Base-by-base conservation (phyloP, 768 basidiomycete species). In the Lactarius sanguifluus region DNA sequence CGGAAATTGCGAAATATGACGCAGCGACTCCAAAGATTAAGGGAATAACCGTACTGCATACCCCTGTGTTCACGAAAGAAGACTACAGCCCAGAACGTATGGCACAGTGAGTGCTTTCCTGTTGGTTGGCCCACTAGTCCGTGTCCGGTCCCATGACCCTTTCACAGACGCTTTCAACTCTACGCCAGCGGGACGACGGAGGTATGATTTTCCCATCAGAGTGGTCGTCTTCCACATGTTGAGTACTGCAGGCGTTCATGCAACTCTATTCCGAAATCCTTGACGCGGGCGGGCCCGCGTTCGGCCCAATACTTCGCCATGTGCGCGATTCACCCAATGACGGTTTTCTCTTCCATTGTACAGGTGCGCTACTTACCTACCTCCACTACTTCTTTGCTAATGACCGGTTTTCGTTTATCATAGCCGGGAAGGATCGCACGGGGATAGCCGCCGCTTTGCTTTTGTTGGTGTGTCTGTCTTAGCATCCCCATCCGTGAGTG, bases 1-100 rank as follows among this genome's bases (percentile, higher is more conserved):
- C 85, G 5, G 92, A 94, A 77, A 89, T 91, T 70, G 78, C 77
- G 70, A 91, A 90, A 75, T 93, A 90, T 76, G 82, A 85, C 61
- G 75, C 84, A 5, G 88, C 89, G 13, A 77, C 83, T 60, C 90
- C 90, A 56, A 68, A 73, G 16, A 86, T 93, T 64, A 83, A 86
- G 32, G 88, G 86, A 7, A 81, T 92, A 28, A 80, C 85, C 43
- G 75, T 91, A 61, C 56, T 85, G 18, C 86, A 82, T 62, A 77
- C 79, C 16, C 90, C 91, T 1, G 88, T 92, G 8, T 84, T 84
- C 67, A 78, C 82, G 71, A 85, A 78, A 56, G 87, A 87, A 73
- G 91, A 93, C 73, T 92, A 92, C 75, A 91, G 90, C 73, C 91
- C 91, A 25, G 88, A 92, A 76, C 85, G 82, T 77, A 89, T 93